phyloP scores from a whole-genome alignment of 176 grass and related monocot species.

The Tillandsia leiboldiana region DNA sequence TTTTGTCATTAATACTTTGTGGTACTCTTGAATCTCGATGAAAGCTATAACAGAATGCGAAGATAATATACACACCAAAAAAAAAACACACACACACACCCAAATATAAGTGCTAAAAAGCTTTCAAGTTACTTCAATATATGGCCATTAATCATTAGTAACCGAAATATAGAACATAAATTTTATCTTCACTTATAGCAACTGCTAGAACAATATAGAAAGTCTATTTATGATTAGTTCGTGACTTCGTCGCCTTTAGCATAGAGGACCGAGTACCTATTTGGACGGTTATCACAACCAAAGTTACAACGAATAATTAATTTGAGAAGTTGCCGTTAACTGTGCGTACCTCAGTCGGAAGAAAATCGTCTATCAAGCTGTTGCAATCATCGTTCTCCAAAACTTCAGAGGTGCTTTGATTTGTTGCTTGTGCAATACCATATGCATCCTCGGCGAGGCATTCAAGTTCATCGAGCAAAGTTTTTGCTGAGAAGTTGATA shows the following conservation, averaged over 20 bases:
- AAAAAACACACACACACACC: neutral
- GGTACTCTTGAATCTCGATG: too few species aligned
- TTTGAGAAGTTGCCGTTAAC: neutral
- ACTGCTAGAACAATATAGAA: neutral
- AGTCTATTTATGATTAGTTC: too few species aligned
- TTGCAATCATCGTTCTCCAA: neutral
- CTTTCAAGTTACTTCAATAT: neutral
- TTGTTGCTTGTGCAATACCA: conserved; percentile 15
- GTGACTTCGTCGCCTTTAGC: too few species aligned
- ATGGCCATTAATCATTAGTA: neutral
- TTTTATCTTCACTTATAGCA: neutral
- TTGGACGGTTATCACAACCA: neutral
- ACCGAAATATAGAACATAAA: neutral
- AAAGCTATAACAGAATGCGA: too few species aligned
- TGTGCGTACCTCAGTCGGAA: conserved; percentile 13
- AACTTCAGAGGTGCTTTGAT: conserved; percentile 13
- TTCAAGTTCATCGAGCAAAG: conserved; percentile 45
- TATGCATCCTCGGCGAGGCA: conserved; percentile 32
- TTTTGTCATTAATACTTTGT: too few species aligned
- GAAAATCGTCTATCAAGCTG: neutral
- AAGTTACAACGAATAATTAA: neutral
- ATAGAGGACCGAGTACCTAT: too few species aligned
- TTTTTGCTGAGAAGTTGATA: too few species aligned
- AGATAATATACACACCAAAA: neutral
- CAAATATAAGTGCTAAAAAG: neutral